Evolutionary conservation across 1,139 yeast species (phyloP).

Genomic region (Kazachstania sp.): DNA sequence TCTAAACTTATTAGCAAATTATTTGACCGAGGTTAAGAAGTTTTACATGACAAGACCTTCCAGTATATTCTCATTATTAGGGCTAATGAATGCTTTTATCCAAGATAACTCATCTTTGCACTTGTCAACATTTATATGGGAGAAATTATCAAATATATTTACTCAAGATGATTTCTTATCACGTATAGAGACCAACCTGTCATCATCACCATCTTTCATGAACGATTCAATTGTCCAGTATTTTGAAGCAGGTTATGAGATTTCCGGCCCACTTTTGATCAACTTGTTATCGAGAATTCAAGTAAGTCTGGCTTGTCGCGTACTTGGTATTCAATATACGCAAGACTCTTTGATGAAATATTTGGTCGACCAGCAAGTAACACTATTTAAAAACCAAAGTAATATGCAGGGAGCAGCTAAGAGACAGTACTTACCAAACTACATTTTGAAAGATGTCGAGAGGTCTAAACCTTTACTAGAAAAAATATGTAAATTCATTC

Average conservation of each 20-base stretch:
- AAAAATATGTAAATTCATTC: slow-evolving; percentile 15
- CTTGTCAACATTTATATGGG: slow-evolving; percentile 19
- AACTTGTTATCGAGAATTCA: slow-evolving; percentile 22
- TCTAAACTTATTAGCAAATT: slow-evolving; percentile 20
- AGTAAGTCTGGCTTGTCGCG: slow-evolving; percentile 11
- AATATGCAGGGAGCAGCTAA: neutral
- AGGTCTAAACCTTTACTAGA: slow-evolving; percentile 5
- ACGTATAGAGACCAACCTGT: slow-evolving; percentile 17
- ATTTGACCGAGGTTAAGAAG: slow-evolving; percentile 23
- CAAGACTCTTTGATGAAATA: slow-evolving; percentile 11
- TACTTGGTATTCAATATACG: slow-evolving; percentile 10
- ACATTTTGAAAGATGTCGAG: neutral
- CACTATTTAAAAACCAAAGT: slow-evolving; percentile 9
- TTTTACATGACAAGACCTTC: slow-evolving; percentile 17
- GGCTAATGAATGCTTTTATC: slow-evolving; percentile 25
- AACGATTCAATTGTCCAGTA: slow-evolving; percentile 28
- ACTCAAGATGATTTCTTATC: slow-evolving; percentile 16
- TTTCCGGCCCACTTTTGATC: slow-evolving; percentile 21
- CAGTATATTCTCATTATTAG: slow-evolving; percentile 26
- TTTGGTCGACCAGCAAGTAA: slow-evolving; percentile 16
- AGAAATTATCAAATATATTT: slow-evolving; percentile 13
- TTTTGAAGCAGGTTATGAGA: slow-evolving; percentile 24
- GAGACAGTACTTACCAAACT: neutral
- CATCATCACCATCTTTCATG: slow-evolving; percentile 18
- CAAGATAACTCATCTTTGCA: slow-evolving; percentile 14